Evolutionary conservation across 2,329 filamentous ascomycete species (phyloP), one percentile per base, ranked within the genome.

Genomic region (Aspergillus chevalieri): DNA sequence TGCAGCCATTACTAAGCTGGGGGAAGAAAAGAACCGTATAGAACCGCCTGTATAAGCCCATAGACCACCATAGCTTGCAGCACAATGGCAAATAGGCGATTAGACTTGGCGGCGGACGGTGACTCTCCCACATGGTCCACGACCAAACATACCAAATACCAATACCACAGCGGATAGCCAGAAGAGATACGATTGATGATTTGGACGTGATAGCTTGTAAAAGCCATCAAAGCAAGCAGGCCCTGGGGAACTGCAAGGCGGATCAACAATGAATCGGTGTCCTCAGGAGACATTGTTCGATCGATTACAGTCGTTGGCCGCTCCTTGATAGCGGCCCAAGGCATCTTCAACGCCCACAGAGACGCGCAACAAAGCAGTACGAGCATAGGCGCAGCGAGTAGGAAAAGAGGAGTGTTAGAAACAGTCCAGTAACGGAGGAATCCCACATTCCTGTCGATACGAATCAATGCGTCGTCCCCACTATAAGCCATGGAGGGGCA

Each of bases 21-120:
- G 4, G 93, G 93, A 44, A 98, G 76, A 66, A 98, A 98, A 3
- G 84, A 90, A 3, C 90, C 85, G 74, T 89, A 98, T 39, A 98
- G 73, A 6, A 82, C 85, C 0, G 81, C 89, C 66, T 98, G 93
- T 41, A 96, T 79, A 30, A 87, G 67, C 2, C 82, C 87, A 73
- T 98, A 98, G 69, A 91, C 79, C 47, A 90, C 75, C 77, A 92
- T 87, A 58, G 83, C 87, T 46, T 81, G 73, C 42, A 88, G 76
- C 14, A 83, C 65, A 45, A 64, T 55, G 43, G 59, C 36, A 47
- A 60, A 59, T 21, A 47, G 43, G 19, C 57, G 58, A 26, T 48
- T 58, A 47, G 48, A 47, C 47, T 60, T 58, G 33, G 33, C 15
- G 8, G 19, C 26, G 34, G 38, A 19, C 47, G 30, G 50, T 30